Conservation (phyloP, 805 yeast species). For the Candida oleophila region DNA sequence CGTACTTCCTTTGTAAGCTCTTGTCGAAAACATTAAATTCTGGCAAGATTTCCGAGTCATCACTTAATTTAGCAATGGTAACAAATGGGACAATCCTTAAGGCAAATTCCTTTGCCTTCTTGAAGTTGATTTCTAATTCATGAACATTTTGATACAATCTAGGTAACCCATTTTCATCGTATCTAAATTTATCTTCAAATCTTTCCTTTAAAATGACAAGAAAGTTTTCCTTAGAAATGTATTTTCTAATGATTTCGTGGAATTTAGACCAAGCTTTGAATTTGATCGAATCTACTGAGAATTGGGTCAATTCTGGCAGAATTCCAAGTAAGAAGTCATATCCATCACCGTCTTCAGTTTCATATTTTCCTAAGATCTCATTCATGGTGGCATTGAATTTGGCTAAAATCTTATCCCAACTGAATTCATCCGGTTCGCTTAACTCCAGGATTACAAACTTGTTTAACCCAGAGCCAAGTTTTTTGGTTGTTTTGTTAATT, state of each 20-base stretch:
- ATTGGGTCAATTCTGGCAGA: slow-evolving; percentile 37
- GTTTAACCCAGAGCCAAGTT: slow-evolving; percentile 45
- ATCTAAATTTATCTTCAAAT: slow-evolving; percentile 81
- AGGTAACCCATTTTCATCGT: slow-evolving; percentile 81
- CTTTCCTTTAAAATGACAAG: slow-evolving; percentile 66
- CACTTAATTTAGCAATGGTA: slow-evolving; percentile 51
- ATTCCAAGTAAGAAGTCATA: slow-evolving; percentile 72
- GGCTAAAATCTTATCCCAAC: slow-evolving; percentile 61
- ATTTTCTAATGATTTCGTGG: slow-evolving; percentile 56
- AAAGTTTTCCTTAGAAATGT: slow-evolving; percentile 64
- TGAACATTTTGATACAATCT: slow-evolving; percentile 70
- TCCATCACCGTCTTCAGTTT: slow-evolving; percentile 16
- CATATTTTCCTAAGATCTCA: slow-evolving; percentile 9
- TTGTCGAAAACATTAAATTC: slow-evolving; percentile 45
- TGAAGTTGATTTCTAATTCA: slow-evolving; percentile 69
- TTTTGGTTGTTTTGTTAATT: slow-evolving; percentile 43
- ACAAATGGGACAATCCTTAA: slow-evolving; percentile 57
- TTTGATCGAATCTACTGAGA: slow-evolving; percentile 44
- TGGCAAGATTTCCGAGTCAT: slow-evolving; percentile 60
- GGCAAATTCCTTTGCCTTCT: slow-evolving; percentile 58
- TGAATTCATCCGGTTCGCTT: slow-evolving; percentile 45
- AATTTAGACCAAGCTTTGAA: slow-evolving; percentile 66
- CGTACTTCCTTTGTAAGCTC: slow-evolving; percentile 18
- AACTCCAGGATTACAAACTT: slow-evolving; percentile 51
- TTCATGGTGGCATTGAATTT: slow-evolving; percentile 33